These are phyloP conservation scores for Malus orientalis DNA, from an alignment of 306 rosid species.

Conservation along the genomic window DNA sequence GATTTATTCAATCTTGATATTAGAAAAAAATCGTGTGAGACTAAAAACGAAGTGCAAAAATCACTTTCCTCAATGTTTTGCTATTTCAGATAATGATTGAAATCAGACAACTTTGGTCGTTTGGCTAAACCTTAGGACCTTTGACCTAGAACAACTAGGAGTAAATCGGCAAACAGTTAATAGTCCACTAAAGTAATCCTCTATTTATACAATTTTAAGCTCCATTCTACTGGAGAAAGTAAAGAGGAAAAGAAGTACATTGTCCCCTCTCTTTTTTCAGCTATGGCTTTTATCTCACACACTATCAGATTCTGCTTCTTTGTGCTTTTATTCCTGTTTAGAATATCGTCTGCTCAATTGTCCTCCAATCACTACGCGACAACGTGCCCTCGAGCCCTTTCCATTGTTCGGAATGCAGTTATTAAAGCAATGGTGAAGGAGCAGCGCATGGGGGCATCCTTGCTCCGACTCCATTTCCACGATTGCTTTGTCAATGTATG, in stretches of 20 bases:
- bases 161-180: not conserved
- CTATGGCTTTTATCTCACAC: slow-evolving; percentile 26
- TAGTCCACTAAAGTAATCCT: slow-evolving; percentile 11
- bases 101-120: not conserved
- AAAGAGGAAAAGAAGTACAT: not conserved
- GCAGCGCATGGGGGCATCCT: slow-evolving; percentile 62
- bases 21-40: no score
- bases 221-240: not conserved
- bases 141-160: slow-evolving; percentile 6
- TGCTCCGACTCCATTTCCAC: slow-evolving; percentile 58
- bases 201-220: not conserved
- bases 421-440: slow-evolving; percentile 42
- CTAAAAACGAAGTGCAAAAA: not conserved
- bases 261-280: not conserved
- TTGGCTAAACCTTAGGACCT: not conserved
- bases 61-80: not conserved
- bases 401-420: slow-evolving; percentile 35
- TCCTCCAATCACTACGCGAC: slow-evolving; percentile 32
- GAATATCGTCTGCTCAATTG: slow-evolving; percentile 28
- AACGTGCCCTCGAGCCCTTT: slow-evolving; percentile 44
- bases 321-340: slow-evolving; percentile 18
- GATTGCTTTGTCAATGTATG: slow-evolving; percentile 18
- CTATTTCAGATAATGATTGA: not conserved
- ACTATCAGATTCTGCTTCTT: slow-evolving; percentile 13
- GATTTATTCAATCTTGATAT: no score